A percentile compares a stretch with the other conserved stretches of the same genome.
Evolutionary conservation across 2,329 filamentous ascomycete genomes (phyloP).

Genomic region (Parasarocladium wereldwijsianum): DNA sequence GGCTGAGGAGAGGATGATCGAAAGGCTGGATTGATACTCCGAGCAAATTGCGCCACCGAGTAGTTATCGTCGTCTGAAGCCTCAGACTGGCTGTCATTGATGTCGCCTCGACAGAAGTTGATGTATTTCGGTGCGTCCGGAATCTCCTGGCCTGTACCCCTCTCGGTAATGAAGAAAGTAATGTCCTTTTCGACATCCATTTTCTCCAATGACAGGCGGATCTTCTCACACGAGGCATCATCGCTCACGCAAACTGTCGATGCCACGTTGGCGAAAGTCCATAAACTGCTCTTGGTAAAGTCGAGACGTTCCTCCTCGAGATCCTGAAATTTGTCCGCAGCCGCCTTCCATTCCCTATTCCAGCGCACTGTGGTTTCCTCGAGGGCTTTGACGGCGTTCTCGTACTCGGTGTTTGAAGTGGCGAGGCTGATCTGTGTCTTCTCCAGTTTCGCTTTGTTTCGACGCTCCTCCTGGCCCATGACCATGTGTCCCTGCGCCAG

Average conservation of each 20-base stretch:
- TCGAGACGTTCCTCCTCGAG: conserved; percentile 93
- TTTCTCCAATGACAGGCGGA: conserved; percentile 80
- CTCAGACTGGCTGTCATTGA: conserved; percentile 68
- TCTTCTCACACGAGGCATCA: conserved; percentile 91
- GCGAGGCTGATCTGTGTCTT: conserved; percentile 96
- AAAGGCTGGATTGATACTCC: conserved; percentile 91
- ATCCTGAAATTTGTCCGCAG: conserved; percentile 98
- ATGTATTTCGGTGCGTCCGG: conserved; percentile 96
- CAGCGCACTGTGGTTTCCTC: conserved; percentile 91
- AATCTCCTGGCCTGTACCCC: conserved; percentile 90
- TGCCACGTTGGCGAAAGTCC: conserved; percentile 94
- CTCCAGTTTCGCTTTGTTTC: conserved; percentile 96
- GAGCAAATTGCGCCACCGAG: conserved; percentile 88
- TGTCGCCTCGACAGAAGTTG: conserved; percentile 90
- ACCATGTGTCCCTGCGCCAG: conserved; percentile 98
- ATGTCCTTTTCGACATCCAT: conserved; percentile 98
- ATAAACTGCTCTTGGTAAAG: conserved; percentile 93
- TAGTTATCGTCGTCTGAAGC: conserved; percentile 77
- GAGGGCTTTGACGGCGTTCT: conserved; percentile 78
- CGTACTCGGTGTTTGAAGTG: conserved; percentile 83
- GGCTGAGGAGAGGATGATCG: conserved; percentile 92
- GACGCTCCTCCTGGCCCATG: conserved; percentile 97
- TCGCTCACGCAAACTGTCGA: conserved; percentile 97
- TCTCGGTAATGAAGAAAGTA: conserved; percentile 69
- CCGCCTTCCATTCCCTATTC: conserved; percentile 97